Base-by-base conservation (phyloP, 768 basidiomycete genomes). In the Kwoniella bestiolae region DNA sequence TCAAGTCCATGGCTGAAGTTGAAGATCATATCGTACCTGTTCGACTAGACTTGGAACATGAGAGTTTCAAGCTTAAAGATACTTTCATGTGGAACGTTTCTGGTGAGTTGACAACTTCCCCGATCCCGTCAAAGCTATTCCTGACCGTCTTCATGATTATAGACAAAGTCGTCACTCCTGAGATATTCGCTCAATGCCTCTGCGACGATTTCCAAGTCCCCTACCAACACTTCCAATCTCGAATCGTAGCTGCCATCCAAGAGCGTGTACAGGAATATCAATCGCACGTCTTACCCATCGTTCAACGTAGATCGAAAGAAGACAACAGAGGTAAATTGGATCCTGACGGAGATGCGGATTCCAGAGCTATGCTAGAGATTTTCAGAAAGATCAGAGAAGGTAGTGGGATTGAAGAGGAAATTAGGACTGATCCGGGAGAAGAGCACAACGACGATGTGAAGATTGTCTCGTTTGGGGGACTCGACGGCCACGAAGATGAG, bases 61-160 rank as follows among this genome's bases (percentile, higher is more conserved):
- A 97, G 29, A 90, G 91, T 74, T 89, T 91, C 77, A 91, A 90
- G 82, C 89, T 97, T 85, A 87, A 93, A 28, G 96, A 99, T 78
- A 93, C 95, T 0, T 97, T 98, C 82, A 86, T 96, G 49, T 99
- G 95, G 96, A 96, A 99, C 75, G 81, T 94, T 49, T 90, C 90
- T 69, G 95, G 94, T 96, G 61, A n/a, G 87, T 83, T 50, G 12
- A n/a, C 5, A 18, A 34, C 28, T 16, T 23, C 31, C 29, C n/a
- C 55, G 31, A 11, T 21, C 12, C n/a, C 1, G 34, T 5, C 5
- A 12, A 34, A 56, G 21, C 8, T 44, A 11, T 18, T 21, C 12
- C 12, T 6, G 8, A n/a, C 21, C 21, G 26, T 18, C 32, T 5
- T 21, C 68, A 34, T 26, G 2, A 28, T 9, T 70, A 14, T 18